Base-by-base conservation (phyloP, 139 green algal genomes). In the Chlorella sp. region DNA sequence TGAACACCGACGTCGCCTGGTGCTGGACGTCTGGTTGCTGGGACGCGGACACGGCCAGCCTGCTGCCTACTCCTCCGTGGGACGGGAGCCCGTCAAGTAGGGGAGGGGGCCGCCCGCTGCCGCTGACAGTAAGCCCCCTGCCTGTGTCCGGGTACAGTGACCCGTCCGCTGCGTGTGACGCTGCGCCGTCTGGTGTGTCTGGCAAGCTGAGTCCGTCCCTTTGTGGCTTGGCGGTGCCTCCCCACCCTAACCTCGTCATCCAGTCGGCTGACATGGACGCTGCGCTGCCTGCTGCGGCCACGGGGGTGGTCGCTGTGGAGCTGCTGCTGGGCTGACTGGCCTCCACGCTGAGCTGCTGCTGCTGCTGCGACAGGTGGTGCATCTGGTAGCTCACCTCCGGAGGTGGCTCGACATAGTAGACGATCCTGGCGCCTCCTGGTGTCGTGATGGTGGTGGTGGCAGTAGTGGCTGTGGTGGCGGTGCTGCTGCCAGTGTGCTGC, bases 251-350 rank as follows among this genome's bases (percentile, higher is more conserved):
- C n/a, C n/a, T n/a, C n/a, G n/a, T n/a, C n/a, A 55, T 55, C 42
- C 42, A 55, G 42, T 55, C 42, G 17, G 42, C 42, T 55, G 42
- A 10, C 10, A 10, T 55, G n/a, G n/a, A n/a, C n/a, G n/a, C n/a
- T n/a, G n/a, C n/a, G n/a, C n/a, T n/a, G n/a, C n/a, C n/a, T n/a
- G n/a, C n/a, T n/a, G n/a, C n/a, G n/a, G n/a, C n/a, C n/a, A n/a
- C n/a, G 42, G 42, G 10, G 17, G 42, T 63, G 55, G 55, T 29
- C 24, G 55, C 27, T 10, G 55, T 20, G 17, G 23, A 23, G 61
- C 61, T 34, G 61, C 23, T 35, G 61, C 61, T 67, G 61, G 61
- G n/a, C 23, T 67, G 61, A 6, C 61, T 35, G 61, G 61, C 29
- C 24, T 67, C 23, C 27, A 35, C 23, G n/a, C 14, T 2, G 3